Conservation (phyloP, 176 grass and related monocot genomes). For the Raddia guianensis region DNA sequence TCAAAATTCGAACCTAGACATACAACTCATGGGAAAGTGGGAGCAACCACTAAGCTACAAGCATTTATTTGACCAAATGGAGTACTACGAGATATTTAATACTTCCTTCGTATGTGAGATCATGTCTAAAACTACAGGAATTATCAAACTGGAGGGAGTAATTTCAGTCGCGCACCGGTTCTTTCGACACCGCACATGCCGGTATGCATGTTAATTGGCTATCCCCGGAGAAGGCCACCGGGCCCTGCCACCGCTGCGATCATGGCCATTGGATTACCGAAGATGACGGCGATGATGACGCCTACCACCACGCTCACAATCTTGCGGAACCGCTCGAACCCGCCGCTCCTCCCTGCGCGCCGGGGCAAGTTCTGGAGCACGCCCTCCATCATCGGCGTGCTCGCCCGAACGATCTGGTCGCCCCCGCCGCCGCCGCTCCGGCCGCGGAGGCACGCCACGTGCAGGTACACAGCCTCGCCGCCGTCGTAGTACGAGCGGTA, state of each 20-base stretch:
- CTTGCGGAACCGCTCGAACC: slow-evolving; percentile 14
- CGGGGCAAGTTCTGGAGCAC: slow-evolving; percentile 11
- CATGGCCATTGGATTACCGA: slow-evolving; percentile 10
- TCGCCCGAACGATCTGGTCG: not conserved
- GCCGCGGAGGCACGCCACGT: slow-evolving; percentile 25
- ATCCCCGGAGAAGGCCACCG: not conserved
- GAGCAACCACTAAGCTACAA: too few species aligned
- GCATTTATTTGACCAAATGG: too few species aligned
- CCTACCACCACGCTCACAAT: not conserved
- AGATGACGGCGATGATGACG: slow-evolving; percentile 15
- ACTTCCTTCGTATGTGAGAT: too few species aligned
- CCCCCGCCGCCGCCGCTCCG: not conserved
- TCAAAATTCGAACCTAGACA: too few species aligned
- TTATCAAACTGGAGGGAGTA: too few species aligned
- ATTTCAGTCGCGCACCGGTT: too few species aligned
- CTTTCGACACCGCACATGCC: too few species aligned
- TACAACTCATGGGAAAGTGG: too few species aligned
- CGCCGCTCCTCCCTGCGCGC: not conserved
- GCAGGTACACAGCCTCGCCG: slow-evolving; percentile 11
- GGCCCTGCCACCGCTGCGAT: not conserved
- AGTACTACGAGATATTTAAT: too few species aligned
- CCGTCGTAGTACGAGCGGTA: slow-evolving; percentile 1
- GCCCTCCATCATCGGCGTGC: not conserved
- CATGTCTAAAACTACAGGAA: too few species aligned
- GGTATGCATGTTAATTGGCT: not conserved